Base-by-base conservation (phyloP, 2,329 filamentous ascomycete genomes). In the Neodidymelliopsis sp. region DNA sequence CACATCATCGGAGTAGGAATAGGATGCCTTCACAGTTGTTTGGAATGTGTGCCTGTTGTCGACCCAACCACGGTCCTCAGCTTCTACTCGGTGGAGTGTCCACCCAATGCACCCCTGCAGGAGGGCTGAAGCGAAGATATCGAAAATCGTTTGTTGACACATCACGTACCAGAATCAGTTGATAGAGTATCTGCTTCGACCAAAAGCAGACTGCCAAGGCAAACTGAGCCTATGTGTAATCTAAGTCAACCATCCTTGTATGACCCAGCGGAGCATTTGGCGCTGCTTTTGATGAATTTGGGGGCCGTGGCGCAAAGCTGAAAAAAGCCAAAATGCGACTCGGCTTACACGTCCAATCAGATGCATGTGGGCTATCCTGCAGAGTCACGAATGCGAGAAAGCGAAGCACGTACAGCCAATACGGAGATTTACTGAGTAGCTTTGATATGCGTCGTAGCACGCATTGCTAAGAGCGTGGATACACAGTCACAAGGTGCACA, bases 251-350 rank as follows among this genome's bases (percentile, higher is more conserved):
- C 45, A 33, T 46, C 37, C 35, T 30, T 10, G 36, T 48, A 20
- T 16, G n/a, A 53, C 42, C 11, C 5, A 7, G 31, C 13, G 20
- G 29, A 28, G 31, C 24, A 12, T 12, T 28, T 27, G 34, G 52
- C 48, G 56, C 49, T 54, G 49, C 54, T n/a, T 34, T 20, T 19
- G 18, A 29, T 25, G 34, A 46, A n/a, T n/a, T n/a, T n/a, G 15
- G 39, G 15, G 33, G 3, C 38, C 24, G 56, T 59, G 57, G 57
- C 63, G 57, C 44, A 56, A 60, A 56, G 61, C 63, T 63, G 60
- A 58, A 37, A 47, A n/a, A 52, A 35, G 37, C 53, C 49, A 63
- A 59, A 50, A 52, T n/a, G 33, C 49, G 24, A 47, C 40, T 47
- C 29, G 6, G 36, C 13, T 19, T 8, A 7, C 15, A 15, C 25